Evolutionary conservation across 2,329 filamentous ascomycete genomes (phyloP).

Genomic region (Penicillium sp.): DNA sequence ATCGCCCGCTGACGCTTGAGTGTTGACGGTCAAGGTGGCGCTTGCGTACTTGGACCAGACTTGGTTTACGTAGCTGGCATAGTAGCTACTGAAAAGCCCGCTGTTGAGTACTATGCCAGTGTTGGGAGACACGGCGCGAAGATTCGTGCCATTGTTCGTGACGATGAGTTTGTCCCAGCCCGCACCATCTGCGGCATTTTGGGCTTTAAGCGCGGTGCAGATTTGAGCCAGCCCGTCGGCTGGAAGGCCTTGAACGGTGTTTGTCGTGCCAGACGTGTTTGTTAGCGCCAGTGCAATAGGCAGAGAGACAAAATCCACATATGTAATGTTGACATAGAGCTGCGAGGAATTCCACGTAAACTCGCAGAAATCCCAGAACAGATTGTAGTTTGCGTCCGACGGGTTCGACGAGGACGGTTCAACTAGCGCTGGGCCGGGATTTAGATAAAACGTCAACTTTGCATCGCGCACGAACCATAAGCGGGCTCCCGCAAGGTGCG

Average conservation of each 20-base stretch:
- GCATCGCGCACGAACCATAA: constrained; percentile 67
- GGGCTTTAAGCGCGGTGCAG: constrained; percentile 53
- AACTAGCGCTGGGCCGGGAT: constrained; percentile 69
- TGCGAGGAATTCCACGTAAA: constrained; percentile 63
- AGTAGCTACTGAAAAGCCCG: constrained; percentile 52
- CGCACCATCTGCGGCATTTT: constrained; percentile 55
- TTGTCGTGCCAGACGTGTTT: constrained; percentile 42
- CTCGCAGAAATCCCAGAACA: constrained; percentile 67
- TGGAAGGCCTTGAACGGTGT: constrained; percentile 59
- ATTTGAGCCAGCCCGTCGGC: constrained; percentile 57
- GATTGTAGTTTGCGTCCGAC: constrained; percentile 60
- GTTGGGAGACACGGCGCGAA: constrained; percentile 45
- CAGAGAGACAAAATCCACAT: constrained; percentile 71
- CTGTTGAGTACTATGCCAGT: constrained; percentile 42
- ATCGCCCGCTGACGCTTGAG: constrained; percentile 59
- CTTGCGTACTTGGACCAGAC: constrained; percentile 51
- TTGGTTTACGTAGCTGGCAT: constrained; percentile 50
- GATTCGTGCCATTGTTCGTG: constrained; percentile 40
- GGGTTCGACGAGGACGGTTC: constrained; percentile 71
- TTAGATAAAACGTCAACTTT: constrained; percentile 66
- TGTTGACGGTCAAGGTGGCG: constrained; percentile 58
- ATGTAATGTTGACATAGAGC: constrained; percentile 67
- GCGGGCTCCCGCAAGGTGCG: constrained; percentile 67
- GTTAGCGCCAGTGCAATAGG: constrained; percentile 59
- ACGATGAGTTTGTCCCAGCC: constrained; percentile 63